A percentile compares a stretch with the other conserved stretches of the same genome.
Conservation (phyloP, 345 rosid genomes). For the Camelina laxa region DNA sequence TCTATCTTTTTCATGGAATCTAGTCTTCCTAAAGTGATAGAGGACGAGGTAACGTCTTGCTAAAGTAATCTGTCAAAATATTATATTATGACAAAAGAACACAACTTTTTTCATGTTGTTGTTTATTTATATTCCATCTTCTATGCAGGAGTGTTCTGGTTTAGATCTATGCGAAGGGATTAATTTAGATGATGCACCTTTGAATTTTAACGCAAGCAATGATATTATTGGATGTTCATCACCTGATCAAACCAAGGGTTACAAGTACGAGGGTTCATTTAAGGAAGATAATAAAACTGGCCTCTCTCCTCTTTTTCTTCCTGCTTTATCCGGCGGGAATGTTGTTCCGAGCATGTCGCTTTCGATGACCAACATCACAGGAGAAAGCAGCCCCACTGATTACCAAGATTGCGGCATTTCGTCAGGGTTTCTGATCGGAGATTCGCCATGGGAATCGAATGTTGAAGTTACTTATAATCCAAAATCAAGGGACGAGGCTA, state of each 20-base stretch:
- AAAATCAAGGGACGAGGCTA: slow-evolving; percentile 72
- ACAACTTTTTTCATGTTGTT: background rate
- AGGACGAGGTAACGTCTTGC: slow-evolving; percentile 23
- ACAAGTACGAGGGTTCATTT: slow-evolving; percentile 39
- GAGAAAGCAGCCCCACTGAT: slow-evolving; percentile 61
- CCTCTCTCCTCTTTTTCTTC: slow-evolving; percentile 36
- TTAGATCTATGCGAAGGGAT: slow-evolving; percentile 30
- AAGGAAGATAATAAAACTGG: slow-evolving; percentile 46
- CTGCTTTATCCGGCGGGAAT: slow-evolving; percentile 41
- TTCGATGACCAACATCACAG: slow-evolving; percentile 62
- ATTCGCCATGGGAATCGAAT: slow-evolving; percentile 75
- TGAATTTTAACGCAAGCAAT: slow-evolving; percentile 27
- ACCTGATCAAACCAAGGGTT: slow-evolving; percentile 43
- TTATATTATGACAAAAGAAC: background rate
- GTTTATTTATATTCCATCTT: background rate
- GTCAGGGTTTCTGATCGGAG: slow-evolving; percentile 51
- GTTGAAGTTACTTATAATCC: slow-evolving; percentile 55
- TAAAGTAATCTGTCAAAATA: slow-evolving; percentile 13
- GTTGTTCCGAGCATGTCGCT: slow-evolving; percentile 60
- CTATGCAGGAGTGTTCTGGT: slow-evolving; percentile 21
- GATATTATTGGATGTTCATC: slow-evolving; percentile 36
- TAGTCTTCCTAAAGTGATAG: slow-evolving; percentile 22
- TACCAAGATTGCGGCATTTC: slow-evolving; percentile 72
- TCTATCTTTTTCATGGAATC: slow-evolving; percentile 43
- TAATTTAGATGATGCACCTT: slow-evolving; percentile 33